Evolutionary conservation across 331 rosid species (phyloP), one percentile per base, ranked within the genome.

Genomic region (Prunus yedoensis): DNA sequence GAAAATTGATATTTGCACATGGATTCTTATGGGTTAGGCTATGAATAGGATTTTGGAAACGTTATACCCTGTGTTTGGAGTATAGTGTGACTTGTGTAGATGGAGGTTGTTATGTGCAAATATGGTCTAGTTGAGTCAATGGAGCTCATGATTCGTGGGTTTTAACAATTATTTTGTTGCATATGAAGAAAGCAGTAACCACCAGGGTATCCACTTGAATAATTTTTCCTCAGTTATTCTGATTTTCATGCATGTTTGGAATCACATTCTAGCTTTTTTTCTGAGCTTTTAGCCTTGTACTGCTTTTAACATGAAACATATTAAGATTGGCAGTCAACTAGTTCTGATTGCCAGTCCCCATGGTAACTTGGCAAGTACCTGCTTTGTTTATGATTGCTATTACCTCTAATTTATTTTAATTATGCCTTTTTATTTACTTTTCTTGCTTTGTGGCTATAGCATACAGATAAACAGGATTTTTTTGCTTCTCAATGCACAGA

Each of bases 91-190:
- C 41, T 23, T 10, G 53, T 11, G 14, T 73, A 47, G 17, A 15
- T 60, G 60, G 32, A 41, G 11, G 45, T 25, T 54, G 28, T 81
- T 83, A 47, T 68, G 30, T 72, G 61, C 41, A 23, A 69, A 45
- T 30, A 59, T 43, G 70, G 64, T 71, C 51, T 17, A 27, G 62
- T 52, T 16, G 2, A 50, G 16, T 18, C 30, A 25, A 35, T 9
- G 27, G 32, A 28, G 72, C 53, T 20, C 1, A 35, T 51, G 10
- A 52, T 5, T 38, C 7, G 18, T 35, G 21, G 38, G 15, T 27
- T 21, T 21, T 10, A 30, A n/a, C 5, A 14, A 2, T 4, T 10
- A 17, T 25, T 2, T 12, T 1, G 2, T 70, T n/a, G 59, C 23
- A 1, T 28, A 11, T 41, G 43, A 52, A 78, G 71, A 38, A n/a